These are phyloP conservation scores for Scheffersomyces coipomensis DNA, from an alignment of 805 yeast genomes.

Conservation along the genomic window DNA sequence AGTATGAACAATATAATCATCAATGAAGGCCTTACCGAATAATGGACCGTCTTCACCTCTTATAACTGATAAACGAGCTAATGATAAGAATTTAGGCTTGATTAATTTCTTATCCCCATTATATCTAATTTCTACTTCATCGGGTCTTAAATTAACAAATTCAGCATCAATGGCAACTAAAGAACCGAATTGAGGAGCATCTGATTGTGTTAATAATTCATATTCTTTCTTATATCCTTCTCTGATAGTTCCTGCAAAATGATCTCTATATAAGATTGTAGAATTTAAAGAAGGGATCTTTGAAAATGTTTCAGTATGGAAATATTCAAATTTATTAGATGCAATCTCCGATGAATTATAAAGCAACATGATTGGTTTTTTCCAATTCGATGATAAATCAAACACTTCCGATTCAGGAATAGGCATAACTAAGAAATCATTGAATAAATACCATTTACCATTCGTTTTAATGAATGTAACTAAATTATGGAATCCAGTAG, in stretches of 20 bases:
- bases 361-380: slow-evolving; percentile 69
- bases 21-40: slow-evolving; percentile 80
- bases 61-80: slow-evolving; percentile 87
- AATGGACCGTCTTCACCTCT: slow-evolving; percentile 66
- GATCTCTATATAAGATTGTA: slow-evolving; percentile 69
- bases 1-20: slow-evolving; percentile 82
- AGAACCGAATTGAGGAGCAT: slow-evolving; percentile 73
- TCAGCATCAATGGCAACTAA: slow-evolving; percentile 95
- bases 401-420: slow-evolving; percentile 77
- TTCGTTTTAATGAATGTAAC: slow-evolving; percentile 56
- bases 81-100: slow-evolving; percentile 69
- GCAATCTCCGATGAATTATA: slow-evolving; percentile 55
- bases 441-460: slow-evolving; percentile 77
- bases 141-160: slow-evolving; percentile 80
- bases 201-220: slow-evolving; percentile 60
- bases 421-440: slow-evolving; percentile 83
- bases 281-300: slow-evolving; percentile 44
- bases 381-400: slow-evolving; percentile 74
- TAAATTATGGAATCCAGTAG: slow-evolving; percentile 50
- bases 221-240: slow-evolving; percentile 61
- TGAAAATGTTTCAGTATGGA: slow-evolving; percentile 20
- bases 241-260: slow-evolving; percentile 66
- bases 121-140: slow-evolving; percentile 72
- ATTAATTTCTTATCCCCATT: slow-evolving; percentile 69
- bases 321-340: slow-evolving; percentile 22